These are phyloP conservation scores for Penicillium expansum DNA, from an alignment of 2,329 filamentous ascomycete genomes.

Conservation along the genomic window DNA sequence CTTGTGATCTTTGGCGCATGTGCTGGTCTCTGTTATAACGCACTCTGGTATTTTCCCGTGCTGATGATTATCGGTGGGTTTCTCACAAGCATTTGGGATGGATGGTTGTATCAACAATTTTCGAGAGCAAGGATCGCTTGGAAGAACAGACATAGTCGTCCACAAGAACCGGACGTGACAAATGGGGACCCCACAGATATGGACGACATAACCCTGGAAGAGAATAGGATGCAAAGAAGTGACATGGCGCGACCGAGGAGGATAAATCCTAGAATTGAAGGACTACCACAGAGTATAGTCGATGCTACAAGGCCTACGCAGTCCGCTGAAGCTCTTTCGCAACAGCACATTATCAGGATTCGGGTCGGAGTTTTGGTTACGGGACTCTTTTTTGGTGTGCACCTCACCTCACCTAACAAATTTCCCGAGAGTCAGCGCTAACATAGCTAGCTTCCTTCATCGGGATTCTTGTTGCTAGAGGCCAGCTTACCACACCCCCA, in stretches of 20 bases:
- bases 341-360: conserved; percentile 16
- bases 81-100: conserved; percentile 57
- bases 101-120: conserved; percentile 49
- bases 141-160: conserved; percentile 16
- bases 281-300: not conserved
- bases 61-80: conserved; percentile 59
- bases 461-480: conserved; percentile 52
- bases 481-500: conserved; percentile 40
- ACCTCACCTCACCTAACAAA: not conserved
- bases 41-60: conserved; percentile 71
- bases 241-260: conserved; percentile 15
- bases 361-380: conserved; percentile 40
- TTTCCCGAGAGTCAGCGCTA: not conserved
- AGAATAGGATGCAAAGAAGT: conserved; percentile 6
- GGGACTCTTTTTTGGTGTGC: conserved; percentile 50
- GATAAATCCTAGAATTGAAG: not conserved
- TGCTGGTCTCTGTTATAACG: conserved; percentile 67
- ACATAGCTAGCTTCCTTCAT: conserved; percentile 49
- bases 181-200: not conserved
- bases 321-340: not conserved
- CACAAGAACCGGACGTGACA: conserved; percentile 15
- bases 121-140: conserved; percentile 30
- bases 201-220: conserved; percentile 9
- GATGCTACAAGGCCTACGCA: not conserved
- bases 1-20: conserved; percentile 63